Conservation (phyloP, 805 yeast species). For the Saturnispora sanitii region DNA sequence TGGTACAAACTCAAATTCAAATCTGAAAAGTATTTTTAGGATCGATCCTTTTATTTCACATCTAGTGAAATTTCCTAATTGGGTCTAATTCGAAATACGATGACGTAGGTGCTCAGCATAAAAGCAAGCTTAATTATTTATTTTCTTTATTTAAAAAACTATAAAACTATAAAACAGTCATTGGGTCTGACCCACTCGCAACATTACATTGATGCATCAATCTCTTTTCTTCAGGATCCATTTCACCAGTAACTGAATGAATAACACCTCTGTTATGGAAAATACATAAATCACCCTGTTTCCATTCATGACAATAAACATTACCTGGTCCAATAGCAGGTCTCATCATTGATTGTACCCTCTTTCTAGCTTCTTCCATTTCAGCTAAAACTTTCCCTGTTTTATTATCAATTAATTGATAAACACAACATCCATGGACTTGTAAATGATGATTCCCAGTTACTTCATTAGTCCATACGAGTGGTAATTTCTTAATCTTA, state of each 20-base stretch:
- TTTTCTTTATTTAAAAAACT: background rate
- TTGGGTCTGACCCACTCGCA: slow-evolving; percentile 73
- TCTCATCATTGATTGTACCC: slow-evolving; percentile 66
- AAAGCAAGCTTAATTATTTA: too few relatives aligned
- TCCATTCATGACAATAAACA: slow-evolving; percentile 78
- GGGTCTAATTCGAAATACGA: background rate
- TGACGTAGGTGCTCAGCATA: background rate
- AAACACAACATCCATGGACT: slow-evolving; percentile 81
- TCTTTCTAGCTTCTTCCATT: slow-evolving; percentile 64
- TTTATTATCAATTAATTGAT: slow-evolving; percentile 43
- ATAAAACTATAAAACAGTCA: background rate
- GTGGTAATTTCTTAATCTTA: slow-evolving; percentile 67
- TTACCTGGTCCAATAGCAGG: slow-evolving; percentile 71
- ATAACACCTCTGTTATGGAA: slow-evolving; percentile 85
- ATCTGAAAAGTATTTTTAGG: background rate
- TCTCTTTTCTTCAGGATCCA: slow-evolving; percentile 66
- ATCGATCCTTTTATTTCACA: too few relatives aligned
- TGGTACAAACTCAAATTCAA: too few relatives aligned
- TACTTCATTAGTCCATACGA: slow-evolving; percentile 89
- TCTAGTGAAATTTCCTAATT: background rate
- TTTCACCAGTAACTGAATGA: slow-evolving; percentile 89
- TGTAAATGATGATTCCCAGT: slow-evolving; percentile 78
- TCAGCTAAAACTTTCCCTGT: slow-evolving; percentile 54
- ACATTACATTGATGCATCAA: slow-evolving; percentile 92
- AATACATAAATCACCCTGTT: slow-evolving; percentile 73